These are phyloP conservation scores for Solanum verrucosum DNA, from an alignment of 257 asterid species.

Conservation along the genomic window DNA sequence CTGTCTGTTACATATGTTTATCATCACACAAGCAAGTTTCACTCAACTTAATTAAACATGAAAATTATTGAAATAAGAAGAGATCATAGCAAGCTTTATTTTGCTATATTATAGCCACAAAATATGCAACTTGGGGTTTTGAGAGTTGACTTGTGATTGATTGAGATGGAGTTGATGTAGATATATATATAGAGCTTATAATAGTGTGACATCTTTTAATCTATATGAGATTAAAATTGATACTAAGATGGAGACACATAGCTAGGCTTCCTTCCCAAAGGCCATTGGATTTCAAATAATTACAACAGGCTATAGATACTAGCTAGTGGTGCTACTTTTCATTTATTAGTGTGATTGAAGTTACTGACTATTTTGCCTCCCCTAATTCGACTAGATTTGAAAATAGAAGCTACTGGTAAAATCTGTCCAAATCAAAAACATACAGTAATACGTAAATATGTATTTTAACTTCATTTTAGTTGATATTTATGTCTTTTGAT, in stretches of 20 bases:
- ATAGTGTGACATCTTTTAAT: background rate
- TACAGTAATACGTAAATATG: too few relatives aligned
- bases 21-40: background rate
- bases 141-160: background rate
- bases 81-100: background rate
- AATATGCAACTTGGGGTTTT: background rate
- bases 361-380: background rate
- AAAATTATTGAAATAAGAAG: background rate
- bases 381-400: background rate
- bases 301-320: background rate
- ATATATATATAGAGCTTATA: background rate
- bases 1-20: background rate
- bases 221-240: background rate
- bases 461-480: background rate
- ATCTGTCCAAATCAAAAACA: background rate
- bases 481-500: fast-evolving
- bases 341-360: background rate
- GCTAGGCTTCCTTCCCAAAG: background rate
- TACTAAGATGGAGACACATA: background rate
- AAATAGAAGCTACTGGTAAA: background rate
- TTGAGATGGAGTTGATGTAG: background rate
- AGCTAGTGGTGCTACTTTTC: background rate
- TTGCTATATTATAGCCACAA: background rate
- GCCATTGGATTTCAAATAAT: background rate
- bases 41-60: background rate